Conservation (phyloP, 2,329 filamentous ascomycete species). For the Rhynchosporium secalis region DNA sequence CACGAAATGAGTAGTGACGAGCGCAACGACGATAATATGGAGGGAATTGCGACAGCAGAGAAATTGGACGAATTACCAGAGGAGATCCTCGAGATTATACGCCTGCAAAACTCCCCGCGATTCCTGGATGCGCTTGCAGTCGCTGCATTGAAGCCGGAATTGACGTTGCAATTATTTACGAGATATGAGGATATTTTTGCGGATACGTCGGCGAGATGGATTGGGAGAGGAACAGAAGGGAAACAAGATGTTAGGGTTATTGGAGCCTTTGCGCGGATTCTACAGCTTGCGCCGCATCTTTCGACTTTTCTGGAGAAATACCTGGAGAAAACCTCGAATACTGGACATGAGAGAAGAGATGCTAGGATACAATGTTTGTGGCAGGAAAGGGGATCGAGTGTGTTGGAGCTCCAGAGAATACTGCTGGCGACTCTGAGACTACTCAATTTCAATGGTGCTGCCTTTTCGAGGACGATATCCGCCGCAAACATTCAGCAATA, state of each 20-base stretch:
- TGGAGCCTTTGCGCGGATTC: constrained; percentile 73
- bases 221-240: constrained; percentile 43
- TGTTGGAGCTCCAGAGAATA: constrained; percentile 44
- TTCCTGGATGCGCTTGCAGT: constrained; percentile 72
- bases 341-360: constrained; percentile 36
- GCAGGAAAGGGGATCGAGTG: constrained; percentile 40
- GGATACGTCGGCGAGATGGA: constrained; percentile 82
- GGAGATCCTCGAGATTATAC: constrained; percentile 69
- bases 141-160: constrained; percentile 66
- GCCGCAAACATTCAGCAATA: constrained; percentile 68
- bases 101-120: constrained; percentile 59
- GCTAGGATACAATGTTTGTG: constrained; percentile 28
- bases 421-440: constrained; percentile 77
- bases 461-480: constrained; percentile 65
- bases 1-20: constrained; percentile 55
- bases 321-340: constrained; percentile 33
- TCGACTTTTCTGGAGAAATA: constrained; percentile 66
- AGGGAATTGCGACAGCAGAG: not conserved
- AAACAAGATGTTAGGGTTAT: constrained; percentile 48
- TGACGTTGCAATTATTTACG: constrained; percentile 72
- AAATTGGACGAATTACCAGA: constrained; percentile 63
- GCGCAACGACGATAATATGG: constrained; percentile 9
- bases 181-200: constrained; percentile 75
- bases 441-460: constrained; percentile 70
- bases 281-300: constrained; percentile 81